Conservation (phyloP, 192 early-diverging fungal genomes). For the Backusella sp. region DNA sequence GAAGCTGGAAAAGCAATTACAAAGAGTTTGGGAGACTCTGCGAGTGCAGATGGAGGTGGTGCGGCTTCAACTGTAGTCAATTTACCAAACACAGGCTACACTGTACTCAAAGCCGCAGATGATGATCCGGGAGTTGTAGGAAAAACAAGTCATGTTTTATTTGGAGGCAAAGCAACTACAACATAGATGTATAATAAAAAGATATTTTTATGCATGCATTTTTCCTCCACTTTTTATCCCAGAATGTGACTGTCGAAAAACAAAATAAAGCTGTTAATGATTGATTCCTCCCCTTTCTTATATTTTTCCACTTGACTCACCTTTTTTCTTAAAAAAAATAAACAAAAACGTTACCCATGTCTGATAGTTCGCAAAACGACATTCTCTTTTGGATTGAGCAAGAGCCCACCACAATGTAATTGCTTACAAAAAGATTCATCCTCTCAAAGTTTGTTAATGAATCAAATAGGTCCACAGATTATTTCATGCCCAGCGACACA, state of each 20-base stretch:
- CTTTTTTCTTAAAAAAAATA: neutral
- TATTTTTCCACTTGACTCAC: neutral
- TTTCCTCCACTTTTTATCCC: neutral
- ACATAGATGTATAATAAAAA: neutral
- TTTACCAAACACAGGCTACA: neutral
- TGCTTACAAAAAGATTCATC: neutral
- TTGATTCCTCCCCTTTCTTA: too few species aligned
- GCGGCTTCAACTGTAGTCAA: neutral
- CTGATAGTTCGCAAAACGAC: neutral
- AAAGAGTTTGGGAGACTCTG: neutral
- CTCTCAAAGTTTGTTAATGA: neutral
- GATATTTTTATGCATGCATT: neutral
- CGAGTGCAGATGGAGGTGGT: neutral
- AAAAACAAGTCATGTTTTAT: neutral
- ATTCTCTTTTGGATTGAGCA: slow-evolving; percentile 9
- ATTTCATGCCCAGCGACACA: neutral
- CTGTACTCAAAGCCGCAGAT: neutral
- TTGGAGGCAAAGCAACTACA: neutral
- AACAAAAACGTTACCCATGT: neutral
- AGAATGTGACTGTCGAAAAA: neutral
- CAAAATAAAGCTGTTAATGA: too few species aligned
- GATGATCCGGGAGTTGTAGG: neutral
- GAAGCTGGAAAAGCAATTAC: neutral
- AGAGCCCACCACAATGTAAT: neutral
- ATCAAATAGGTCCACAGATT: neutral